These are phyloP conservation scores for Lentinula novae-zelandiae DNA, from an alignment of 1,284 basidiomycete genomes.

Conservation along the genomic window DNA sequence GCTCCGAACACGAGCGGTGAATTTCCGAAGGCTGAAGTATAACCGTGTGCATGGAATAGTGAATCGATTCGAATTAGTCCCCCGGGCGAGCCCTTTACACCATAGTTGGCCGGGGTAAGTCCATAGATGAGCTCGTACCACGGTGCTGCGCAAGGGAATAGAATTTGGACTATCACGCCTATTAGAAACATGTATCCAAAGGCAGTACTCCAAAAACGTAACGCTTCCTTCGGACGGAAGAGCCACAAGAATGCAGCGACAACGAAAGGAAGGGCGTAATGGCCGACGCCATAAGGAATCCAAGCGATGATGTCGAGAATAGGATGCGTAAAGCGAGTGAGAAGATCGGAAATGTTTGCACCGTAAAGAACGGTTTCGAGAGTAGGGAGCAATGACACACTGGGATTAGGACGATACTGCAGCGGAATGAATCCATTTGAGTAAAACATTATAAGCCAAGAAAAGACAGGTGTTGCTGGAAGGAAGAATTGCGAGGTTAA, in stretches of 20 bases:
- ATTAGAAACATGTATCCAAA: conserved; percentile 94
- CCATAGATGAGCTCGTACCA: conserved; percentile 99
- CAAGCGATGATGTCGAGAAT: conserved; percentile 91
- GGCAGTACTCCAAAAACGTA: conserved; percentile 84
- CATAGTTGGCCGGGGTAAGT: conserved; percentile 90
- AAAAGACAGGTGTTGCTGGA: conserved; percentile 84
- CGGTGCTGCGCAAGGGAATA: conserved; percentile 92
- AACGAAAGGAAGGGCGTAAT: conserved; percentile 84
- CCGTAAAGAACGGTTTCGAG: conserved; percentile 94
- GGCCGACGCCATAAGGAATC: conserved; percentile 93
- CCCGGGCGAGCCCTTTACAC: conserved; percentile 89
- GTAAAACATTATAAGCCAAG: conserved; percentile 86
- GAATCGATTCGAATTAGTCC: conserved; percentile 92
- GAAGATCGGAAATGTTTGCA: conserved; percentile 94
- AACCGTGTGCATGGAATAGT: conserved; percentile 77
- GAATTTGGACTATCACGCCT: conserved; percentile 87
- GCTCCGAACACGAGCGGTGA: conserved; percentile 96
- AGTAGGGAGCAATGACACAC: conserved; percentile 90
- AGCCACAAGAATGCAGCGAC: conserved; percentile 67
- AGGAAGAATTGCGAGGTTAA: conserved; percentile 91
- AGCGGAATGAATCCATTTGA: conserved; percentile 83
- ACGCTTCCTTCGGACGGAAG: conserved; percentile 67
- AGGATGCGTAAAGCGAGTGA: conserved; percentile 92
- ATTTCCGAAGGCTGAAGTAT: conserved; percentile 82
- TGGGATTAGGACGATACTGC: conserved; percentile 74